A percentile compares a stretch with the other conserved stretches of the same genome.
Evolutionary conservation across 768 basidiomycete species (phyloP).

Genomic region (Chiua virens): DNA sequence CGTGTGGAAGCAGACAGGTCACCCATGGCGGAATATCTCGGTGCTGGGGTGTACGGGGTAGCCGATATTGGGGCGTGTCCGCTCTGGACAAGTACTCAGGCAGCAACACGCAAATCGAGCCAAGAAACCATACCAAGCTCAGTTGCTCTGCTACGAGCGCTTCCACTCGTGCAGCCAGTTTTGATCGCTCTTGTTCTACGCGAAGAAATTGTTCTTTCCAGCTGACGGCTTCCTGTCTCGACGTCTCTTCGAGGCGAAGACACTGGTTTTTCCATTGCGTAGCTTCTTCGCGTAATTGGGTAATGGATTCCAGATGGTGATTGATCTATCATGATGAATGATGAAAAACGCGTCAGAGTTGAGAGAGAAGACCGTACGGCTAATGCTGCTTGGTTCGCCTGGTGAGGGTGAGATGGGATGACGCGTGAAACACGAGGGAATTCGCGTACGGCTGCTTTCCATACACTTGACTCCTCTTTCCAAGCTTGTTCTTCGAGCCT

Average conservation of each 20-base stretch:
- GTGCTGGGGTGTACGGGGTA: constrained; percentile 36
- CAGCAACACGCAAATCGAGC: background rate
- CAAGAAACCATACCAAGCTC: constrained; percentile 36
- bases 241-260: constrained; percentile 45
- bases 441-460: constrained; percentile 50
- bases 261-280: constrained; percentile 74
- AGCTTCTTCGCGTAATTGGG: constrained; percentile 62
- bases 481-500: constrained; percentile 48
- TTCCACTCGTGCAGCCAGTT: constrained; percentile 55
- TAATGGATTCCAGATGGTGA: constrained; percentile 60
- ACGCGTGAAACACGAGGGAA: constrained; percentile 7
- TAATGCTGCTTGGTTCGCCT: constrained; percentile 58
- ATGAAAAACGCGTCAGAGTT: background rate
- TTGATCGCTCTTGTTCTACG: constrained; percentile 66
- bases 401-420: constrained; percentile 6
- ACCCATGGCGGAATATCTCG: constrained; percentile 16
- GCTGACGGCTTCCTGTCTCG: constrained; percentile 52
- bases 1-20: constrained; percentile 33
- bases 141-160: constrained; percentile 55
- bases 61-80: constrained; percentile 14
- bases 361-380: constrained; percentile 41
- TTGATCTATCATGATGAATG: constrained; percentile 41
- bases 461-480: constrained; percentile 42
- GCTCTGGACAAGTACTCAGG: constrained; percentile 9
- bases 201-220: constrained; percentile 83